These are phyloP conservation scores for Scheffersomyces lignosus DNA, from an alignment of 805 yeast genomes.

Conservation along the genomic window DNA sequence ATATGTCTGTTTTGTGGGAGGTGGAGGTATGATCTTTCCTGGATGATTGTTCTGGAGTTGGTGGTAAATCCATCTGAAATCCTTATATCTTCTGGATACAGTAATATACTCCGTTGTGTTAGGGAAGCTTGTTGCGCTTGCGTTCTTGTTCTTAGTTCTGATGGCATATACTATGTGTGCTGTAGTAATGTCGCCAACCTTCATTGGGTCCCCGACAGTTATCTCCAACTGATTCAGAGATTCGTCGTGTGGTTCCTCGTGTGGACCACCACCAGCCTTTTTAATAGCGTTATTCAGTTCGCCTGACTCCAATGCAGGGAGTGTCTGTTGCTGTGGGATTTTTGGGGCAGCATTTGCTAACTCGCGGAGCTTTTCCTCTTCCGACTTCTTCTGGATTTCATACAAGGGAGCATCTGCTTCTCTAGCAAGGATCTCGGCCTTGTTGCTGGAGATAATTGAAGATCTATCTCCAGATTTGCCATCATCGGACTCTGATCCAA, in stretches of 20 bases:
- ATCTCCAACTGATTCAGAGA: slow-evolving; percentile 51
- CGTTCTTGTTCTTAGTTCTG: slow-evolving; percentile 54
- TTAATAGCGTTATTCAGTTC: slow-evolving; percentile 5
- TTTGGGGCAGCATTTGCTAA: background rate
- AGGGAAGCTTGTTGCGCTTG: slow-evolving; percentile 11
- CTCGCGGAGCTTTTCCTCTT: slow-evolving; percentile 1
- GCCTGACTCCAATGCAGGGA: slow-evolving; percentile 10
- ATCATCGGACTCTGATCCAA: slow-evolving; percentile 18
- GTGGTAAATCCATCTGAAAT: slow-evolving; percentile 91
- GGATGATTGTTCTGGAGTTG: slow-evolving; percentile 85
- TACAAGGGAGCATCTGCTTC: slow-evolving; percentile 58
- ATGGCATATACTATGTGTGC: slow-evolving; percentile 89
- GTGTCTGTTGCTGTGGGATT: slow-evolving; percentile 10
- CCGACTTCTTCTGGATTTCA: slow-evolving; percentile 24
- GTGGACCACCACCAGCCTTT: too few relatives aligned
- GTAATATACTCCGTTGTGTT: slow-evolving; percentile 7
- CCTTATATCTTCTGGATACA: slow-evolving; percentile 85
- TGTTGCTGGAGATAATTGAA: slow-evolving; percentile 18
- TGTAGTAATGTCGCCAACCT: slow-evolving; percentile 85
- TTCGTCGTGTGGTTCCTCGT: slow-evolving; percentile 6
- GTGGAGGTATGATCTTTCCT: slow-evolving; percentile 83
- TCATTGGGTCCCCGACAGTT: slow-evolving; percentile 84
- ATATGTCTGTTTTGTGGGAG: slow-evolving; percentile 93
- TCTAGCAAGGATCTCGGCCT: slow-evolving; percentile 36
- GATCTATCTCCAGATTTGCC: slow-evolving; percentile 12